Evolutionary conservation across 1,284 basidiomycete species (phyloP).

Genomic region (Vanrija pseudolonga): DNA sequence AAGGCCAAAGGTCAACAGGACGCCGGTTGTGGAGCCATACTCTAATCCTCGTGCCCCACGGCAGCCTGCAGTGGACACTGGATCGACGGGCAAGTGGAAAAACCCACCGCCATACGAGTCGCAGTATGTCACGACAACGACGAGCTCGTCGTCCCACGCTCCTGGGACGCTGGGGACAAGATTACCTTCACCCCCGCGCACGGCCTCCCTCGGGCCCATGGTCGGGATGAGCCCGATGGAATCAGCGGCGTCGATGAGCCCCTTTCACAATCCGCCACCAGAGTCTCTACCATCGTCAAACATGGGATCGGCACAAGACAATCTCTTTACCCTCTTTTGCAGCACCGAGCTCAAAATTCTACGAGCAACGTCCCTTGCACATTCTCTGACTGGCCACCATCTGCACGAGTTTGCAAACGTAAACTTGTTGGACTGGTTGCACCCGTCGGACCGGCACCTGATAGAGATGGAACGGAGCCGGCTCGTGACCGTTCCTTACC

Average conservation of each 20-base stretch:
- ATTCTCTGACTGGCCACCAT: slow-evolving; percentile 35
- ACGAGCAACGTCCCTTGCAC: slow-evolving; percentile 27
- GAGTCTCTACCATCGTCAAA: neutral
- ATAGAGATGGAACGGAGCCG: slow-evolving; percentile 30
- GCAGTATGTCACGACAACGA: slow-evolving; percentile 11
- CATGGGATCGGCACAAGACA: neutral
- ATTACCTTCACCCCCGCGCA: slow-evolving; percentile 6
- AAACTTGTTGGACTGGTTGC: slow-evolving; percentile 35
- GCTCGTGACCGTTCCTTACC: slow-evolving; percentile 27
- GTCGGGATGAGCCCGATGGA: neutral
- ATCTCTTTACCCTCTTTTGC: slow-evolving; percentile 38
- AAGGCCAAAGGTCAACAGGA: slow-evolving; percentile 39
- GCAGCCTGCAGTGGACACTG: neutral
- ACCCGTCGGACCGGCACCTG: slow-evolving; percentile 33
- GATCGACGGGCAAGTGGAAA: slow-evolving; percentile 24
- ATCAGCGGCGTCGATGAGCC: neutral
- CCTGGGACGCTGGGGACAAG: neutral
- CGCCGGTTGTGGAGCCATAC: slow-evolving; percentile 30
- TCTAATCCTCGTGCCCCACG: slow-evolving; percentile 12
- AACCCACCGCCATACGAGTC: slow-evolving; percentile 21
- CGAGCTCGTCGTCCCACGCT: slow-evolving; percentile 4
- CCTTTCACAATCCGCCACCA: neutral
- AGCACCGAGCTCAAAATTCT: slow-evolving; percentile 40
- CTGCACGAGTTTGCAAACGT: slow-evolving; percentile 42
- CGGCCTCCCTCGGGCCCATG: neutral